Evolutionary conservation across 2,329 filamentous ascomycete species (phyloP), one percentile per base, ranked within the genome.

Genomic region (Clarireedia sp.): DNA sequence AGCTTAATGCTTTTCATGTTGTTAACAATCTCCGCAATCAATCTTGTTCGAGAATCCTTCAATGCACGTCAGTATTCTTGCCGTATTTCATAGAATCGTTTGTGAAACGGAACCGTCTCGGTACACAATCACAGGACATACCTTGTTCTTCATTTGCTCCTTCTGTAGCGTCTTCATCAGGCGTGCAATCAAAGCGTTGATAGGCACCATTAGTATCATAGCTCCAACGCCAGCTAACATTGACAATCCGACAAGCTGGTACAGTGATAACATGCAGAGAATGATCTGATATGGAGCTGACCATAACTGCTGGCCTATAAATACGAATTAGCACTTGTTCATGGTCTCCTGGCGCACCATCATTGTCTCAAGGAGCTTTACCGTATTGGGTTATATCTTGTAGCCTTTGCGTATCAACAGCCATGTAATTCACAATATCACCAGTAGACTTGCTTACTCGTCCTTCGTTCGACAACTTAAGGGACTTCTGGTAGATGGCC

Each of bases 1-100:
- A 99, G 81, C 75, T 99, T 99, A 76, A 99, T 94, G 69, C 90
- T 95, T 77, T 99, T 99, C 89, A 99, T 99, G 73, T 97, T 97
- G 77, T 95, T 96, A 67, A 99, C 78, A 62, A 99, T 99, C 72
- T 99, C 94, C 6, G 92, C 95, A 78, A 97, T 96, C 57, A 99
- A 75, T 49, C 92, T 83, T 47, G 91, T 96, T 67, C 94, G 83
- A 40, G 90, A 81, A 67, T 99, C 94, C 66, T 33, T 33, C 29
- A 33, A 10, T 2, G 29, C 29, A 3, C 10, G 29, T 33, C 29
- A 33, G 29, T 33, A 12, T 33, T 12, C 29, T 12, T 12, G 10
- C 12, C 10, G 12, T 4, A 33, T 33, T 12, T 14, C 29, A 33
- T 33, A 4, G 10, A 33, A 10, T 33, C 12, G 29, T 12, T 33